A percentile compares a stretch with the other conserved stretches of the same genome.
Evolutionary conservation across 495 filamentous ascomycete genomes (phyloP).

Genomic region (Recurvomyces mirabilis): DNA sequence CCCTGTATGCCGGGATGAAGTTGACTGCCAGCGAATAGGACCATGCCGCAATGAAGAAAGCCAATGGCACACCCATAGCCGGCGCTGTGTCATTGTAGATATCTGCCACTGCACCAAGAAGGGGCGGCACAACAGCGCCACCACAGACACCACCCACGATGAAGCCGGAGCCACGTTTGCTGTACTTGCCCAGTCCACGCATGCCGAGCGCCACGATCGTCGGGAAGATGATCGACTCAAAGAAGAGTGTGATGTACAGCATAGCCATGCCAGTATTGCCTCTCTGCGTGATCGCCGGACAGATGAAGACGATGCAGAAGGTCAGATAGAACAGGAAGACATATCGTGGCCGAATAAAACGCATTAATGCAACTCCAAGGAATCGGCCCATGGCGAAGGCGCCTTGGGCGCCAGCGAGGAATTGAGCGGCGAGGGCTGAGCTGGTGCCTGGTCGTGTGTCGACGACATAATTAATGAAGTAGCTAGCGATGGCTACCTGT

Average conservation of each 20-base stretch:
- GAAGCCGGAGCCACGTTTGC: constrained; percentile 56
- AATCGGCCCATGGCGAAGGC: constrained; percentile 58
- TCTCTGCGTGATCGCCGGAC: constrained; percentile 36
- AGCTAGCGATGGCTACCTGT: constrained; percentile 50
- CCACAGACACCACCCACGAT: constrained; percentile 56
- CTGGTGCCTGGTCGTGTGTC: constrained; percentile 20
- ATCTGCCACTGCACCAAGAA: constrained; percentile 50
- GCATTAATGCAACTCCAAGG: constrained; percentile 42
- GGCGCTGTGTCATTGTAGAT: constrained; percentile 28
- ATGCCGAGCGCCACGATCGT: constrained; percentile 59
- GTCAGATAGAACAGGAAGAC: constrained; percentile 29
- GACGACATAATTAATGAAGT: constrained; percentile 42
- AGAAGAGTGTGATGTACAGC: constrained; percentile 56
- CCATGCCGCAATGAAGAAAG: constrained; percentile 38
- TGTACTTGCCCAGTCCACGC: constrained; percentile 57
- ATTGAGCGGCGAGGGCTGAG: constrained; percentile 30
- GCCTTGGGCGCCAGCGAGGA: constrained; percentile 55
- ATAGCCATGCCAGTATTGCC: constrained; percentile 38
- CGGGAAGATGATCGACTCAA: constrained; percentile 56
- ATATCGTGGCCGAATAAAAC: constrained; percentile 26
- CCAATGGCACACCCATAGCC: constrained; percentile 34
- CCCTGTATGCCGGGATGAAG: constrained; percentile 47
- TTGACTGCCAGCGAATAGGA: constrained; percentile 52
- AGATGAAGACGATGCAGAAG: constrained; percentile 41
- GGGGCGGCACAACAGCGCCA: constrained; percentile 55